Conservation (phyloP, 176 grass and related monocot species). For the Oryza glaberrima region DNA sequence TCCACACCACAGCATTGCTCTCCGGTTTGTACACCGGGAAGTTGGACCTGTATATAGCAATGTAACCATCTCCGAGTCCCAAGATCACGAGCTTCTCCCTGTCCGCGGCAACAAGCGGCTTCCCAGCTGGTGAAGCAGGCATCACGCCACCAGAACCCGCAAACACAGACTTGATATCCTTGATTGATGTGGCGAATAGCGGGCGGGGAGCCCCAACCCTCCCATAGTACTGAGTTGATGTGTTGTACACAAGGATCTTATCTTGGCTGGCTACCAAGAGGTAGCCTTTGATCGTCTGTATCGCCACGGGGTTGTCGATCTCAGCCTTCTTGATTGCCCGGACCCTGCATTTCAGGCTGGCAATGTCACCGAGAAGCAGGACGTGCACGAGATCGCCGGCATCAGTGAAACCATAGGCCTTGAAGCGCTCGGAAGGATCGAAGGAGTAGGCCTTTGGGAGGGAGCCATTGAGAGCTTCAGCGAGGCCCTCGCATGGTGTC, state of each 20-base stretch:
- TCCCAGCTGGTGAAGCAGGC: slow-evolving; percentile 35
- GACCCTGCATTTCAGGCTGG: slow-evolving; percentile 88
- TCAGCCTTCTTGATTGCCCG: slow-evolving; percentile 70
- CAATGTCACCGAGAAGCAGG: slow-evolving; percentile 78
- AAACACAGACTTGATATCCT: slow-evolving; percentile 87
- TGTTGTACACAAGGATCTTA: slow-evolving; percentile 87
- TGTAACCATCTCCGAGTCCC: slow-evolving; percentile 77
- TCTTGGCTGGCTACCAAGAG: slow-evolving; percentile 78
- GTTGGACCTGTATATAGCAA: slow-evolving; percentile 78
- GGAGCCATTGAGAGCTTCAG: slow-evolving; percentile 61
- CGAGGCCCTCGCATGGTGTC: slow-evolving; percentile 72
- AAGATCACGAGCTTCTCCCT: slow-evolving; percentile 87
- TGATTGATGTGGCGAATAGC: slow-evolving; percentile 58
- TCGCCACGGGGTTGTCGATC: slow-evolving; percentile 57
- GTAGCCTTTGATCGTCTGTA: slow-evolving; percentile 85
- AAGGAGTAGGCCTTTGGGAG: slow-evolving; percentile 76
- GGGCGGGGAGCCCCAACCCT: slow-evolving; percentile 74
- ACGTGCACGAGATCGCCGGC: slow-evolving; percentile 81
- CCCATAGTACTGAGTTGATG: slow-evolving; percentile 82
- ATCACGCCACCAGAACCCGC: slow-evolving; percentile 38
- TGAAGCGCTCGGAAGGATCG: slow-evolving; percentile 80
- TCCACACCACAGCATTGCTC: slow-evolving; percentile 91
- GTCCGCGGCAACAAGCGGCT: slow-evolving; percentile 68
- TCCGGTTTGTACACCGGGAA: slow-evolving; percentile 77
- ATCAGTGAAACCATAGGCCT: slow-evolving; percentile 85